Evolutionary conservation across 225 moss, liverwort and hornwort genomes (phyloP).

Genomic region (Sphagnum contortum): DNA sequence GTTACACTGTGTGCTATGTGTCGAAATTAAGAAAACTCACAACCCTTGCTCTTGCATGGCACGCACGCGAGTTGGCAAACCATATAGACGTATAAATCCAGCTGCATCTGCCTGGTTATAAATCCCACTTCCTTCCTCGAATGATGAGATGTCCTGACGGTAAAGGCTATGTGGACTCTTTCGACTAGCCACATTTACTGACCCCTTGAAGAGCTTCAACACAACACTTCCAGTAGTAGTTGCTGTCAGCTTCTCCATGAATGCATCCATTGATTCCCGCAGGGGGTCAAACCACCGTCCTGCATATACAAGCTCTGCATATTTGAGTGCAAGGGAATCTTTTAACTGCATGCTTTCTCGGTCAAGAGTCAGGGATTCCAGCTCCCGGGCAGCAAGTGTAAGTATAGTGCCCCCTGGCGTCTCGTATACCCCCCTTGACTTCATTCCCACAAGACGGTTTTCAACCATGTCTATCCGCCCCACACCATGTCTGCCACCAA

Average conservation of each 20-base stretch:
- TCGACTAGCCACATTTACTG: slow-evolving; percentile 57
- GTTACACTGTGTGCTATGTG: no score
- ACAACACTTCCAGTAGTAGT: slow-evolving; percentile 80
- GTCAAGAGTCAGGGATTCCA: slow-evolving; percentile 87
- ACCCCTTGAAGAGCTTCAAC: slow-evolving; percentile 78
- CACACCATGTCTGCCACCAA: slow-evolving; percentile 73
- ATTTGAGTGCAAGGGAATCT: slow-evolving; percentile 77
- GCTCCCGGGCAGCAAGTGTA: slow-evolving; percentile 61
- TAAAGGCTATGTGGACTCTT: slow-evolving; percentile 81
- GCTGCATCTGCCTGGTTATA: slow-evolving; percentile 93
- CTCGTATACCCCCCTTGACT: slow-evolving; percentile 88
- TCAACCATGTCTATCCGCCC: slow-evolving; percentile 96
- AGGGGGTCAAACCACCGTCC: slow-evolving; percentile 97
- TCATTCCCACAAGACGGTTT: slow-evolving; percentile 93
- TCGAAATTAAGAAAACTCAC: neutral
- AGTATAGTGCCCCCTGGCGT: slow-evolving; percentile 94
- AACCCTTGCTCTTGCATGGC: slow-evolving; percentile 51
- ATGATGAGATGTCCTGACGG: slow-evolving; percentile 89
- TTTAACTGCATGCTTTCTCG: slow-evolving; percentile 88
- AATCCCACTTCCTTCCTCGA: slow-evolving; percentile 90
- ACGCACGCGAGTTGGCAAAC: slow-evolving; percentile 77
- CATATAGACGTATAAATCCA: slow-evolving; percentile 86
- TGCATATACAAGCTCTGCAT: slow-evolving; percentile 84
- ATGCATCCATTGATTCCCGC: slow-evolving; percentile 85
- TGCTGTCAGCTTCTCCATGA: slow-evolving; percentile 85